Conservation (phyloP, 2,329 filamentous ascomycete species). For the Cladosporium sp. region DNA sequence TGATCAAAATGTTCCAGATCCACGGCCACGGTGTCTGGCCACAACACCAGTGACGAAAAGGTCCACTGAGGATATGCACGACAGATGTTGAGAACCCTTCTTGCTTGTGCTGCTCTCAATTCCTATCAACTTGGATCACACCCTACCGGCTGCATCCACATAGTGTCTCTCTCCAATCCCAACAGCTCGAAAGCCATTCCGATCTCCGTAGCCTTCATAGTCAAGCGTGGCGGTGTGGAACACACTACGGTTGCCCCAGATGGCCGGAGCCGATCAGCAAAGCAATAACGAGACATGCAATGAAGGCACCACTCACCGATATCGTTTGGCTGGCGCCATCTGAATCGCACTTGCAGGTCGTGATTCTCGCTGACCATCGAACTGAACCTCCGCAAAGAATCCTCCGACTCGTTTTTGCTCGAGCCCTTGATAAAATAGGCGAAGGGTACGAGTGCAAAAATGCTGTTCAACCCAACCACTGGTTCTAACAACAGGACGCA, state of each 20-base stretch:
- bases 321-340: slow-evolving; percentile 52
- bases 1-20: too few relatives aligned
- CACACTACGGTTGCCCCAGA: slow-evolving; percentile 66
- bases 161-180: slow-evolving; percentile 58
- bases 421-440: slow-evolving; percentile 46
- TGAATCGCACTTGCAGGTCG: slow-evolving; percentile 51
- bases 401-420: slow-evolving; percentile 44
- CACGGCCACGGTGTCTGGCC: too few relatives aligned
- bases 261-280: slow-evolving; percentile 28
- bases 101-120: too few relatives aligned
- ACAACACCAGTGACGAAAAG: too few relatives aligned
- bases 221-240: slow-evolving; percentile 65
- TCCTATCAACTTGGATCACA: neutral
- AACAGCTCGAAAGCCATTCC: slow-evolving; percentile 55
- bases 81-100: too few relatives aligned
- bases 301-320: slow-evolving; percentile 33
- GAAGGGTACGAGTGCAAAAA: slow-evolving; percentile 48
- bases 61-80: too few relatives aligned
- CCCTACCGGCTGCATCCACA: slow-evolving; percentile 41
- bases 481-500: too few relatives aligned
- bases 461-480: slow-evolving; percentile 30
- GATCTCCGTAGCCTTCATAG: slow-evolving; percentile 55
- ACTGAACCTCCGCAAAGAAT: slow-evolving; percentile 45
- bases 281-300: neutral
- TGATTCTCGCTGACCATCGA: slow-evolving; percentile 36